A percentile compares a stretch with the other conserved stretches of the same genome.
phyloP scores from a whole-genome alignment of 805 yeast species.

The Cyberlindnera sargentensis region DNA sequence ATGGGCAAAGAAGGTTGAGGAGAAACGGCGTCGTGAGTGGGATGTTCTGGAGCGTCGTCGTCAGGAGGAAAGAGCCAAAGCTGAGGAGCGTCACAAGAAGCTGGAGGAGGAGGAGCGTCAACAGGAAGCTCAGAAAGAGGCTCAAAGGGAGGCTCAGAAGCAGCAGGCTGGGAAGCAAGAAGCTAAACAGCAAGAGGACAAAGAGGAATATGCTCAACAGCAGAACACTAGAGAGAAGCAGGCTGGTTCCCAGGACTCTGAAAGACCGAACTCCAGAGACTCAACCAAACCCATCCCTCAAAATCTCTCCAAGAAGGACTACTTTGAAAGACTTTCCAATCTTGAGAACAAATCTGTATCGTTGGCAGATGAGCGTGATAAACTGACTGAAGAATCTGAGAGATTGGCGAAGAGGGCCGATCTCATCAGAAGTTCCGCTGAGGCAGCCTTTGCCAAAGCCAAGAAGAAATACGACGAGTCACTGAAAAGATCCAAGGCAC shows the following conservation, averaged over 20 bases:
- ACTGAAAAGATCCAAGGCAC: conserved; percentile 1
- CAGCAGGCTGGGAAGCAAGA: too few species aligned
- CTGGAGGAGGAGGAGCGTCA: conserved; percentile 4
- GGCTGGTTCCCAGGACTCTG: too few species aligned
- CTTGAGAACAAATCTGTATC: conserved; percentile 2
- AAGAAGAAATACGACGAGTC: conserved; percentile 11
- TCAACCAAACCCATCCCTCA: neutral
- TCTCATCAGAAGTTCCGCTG: conserved; percentile 9
- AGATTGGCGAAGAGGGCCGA: conserved; percentile 4
- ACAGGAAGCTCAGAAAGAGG: conserved; percentile 4
- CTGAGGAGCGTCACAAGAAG: conserved; percentile 3
- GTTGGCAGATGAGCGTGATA: conserved; percentile 4
- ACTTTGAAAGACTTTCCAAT: conserved; percentile 1
- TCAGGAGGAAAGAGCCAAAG: conserved; percentile 6
- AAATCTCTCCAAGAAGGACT: conserved; percentile 5
- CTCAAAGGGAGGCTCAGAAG: neutral
- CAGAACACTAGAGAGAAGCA: neutral
- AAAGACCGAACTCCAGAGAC: too few species aligned
- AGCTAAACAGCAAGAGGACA: neutral
- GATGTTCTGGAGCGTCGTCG: conserved; percentile 11
- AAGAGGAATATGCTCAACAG: neutral
- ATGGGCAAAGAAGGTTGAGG: conserved; percentile 4
- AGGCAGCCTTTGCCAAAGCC: conserved; percentile 13
- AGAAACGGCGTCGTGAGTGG: conserved; percentile 5
- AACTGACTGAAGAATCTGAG: conserved; percentile 3